Conservation (phyloP, 2,329 filamentous ascomycete genomes). For the Trichophyton equinum region DNA sequence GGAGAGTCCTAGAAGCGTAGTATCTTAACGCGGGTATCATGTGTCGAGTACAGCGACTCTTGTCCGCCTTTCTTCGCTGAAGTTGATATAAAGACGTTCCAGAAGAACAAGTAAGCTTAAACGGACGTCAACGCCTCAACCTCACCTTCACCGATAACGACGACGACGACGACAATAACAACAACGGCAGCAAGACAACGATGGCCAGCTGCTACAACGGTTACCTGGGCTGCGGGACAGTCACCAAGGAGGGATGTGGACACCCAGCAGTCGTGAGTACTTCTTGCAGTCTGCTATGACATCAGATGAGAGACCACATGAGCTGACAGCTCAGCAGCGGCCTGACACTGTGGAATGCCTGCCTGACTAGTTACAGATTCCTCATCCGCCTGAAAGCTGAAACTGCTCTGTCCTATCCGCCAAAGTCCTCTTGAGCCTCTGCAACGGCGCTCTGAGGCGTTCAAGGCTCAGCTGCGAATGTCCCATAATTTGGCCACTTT, state of each 20-base stretch:
- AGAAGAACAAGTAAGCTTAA: not conserved
- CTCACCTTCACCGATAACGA: not conserved
- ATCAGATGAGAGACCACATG: not conserved
- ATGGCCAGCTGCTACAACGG: too few species aligned
- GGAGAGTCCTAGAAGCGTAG: not conserved
- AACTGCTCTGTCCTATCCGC: not conserved
- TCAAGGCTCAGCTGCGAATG: not conserved
- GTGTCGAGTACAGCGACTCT: not conserved
- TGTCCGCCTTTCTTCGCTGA: not conserved
- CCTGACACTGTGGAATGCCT: not conserved
- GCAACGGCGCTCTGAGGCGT: not conserved
- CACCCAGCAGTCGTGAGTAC: too few species aligned
- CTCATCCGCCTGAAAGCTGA: not conserved
- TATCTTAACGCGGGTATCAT: not conserved
- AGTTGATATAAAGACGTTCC: not conserved
- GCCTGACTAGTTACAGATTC: not conserved
- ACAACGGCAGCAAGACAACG: too few species aligned
- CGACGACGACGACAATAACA: too few species aligned
- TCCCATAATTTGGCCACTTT: not conserved
- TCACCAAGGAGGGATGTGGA: too few species aligned
- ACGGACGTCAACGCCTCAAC: not conserved
- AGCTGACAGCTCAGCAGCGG: not conserved
- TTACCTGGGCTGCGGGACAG: too few species aligned
- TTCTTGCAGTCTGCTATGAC: not conserved
- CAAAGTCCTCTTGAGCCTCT: not conserved